These are phyloP conservation scores for Chlorokybus atmophyticus DNA, from an alignment of 139 green algal species.

Conservation along the genomic window DNA sequence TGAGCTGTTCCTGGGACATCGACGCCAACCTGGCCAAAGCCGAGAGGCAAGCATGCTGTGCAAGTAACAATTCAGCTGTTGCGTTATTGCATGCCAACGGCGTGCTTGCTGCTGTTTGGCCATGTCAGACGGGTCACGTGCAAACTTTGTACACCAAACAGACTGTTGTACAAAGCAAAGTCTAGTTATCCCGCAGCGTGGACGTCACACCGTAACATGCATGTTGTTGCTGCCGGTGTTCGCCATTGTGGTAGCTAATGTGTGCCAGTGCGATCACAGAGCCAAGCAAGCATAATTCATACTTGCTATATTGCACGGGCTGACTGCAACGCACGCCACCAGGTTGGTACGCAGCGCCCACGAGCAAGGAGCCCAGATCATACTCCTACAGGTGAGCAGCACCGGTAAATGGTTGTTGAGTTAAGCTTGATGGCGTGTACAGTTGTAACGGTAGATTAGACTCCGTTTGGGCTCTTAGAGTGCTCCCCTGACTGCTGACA, in stretches of 20 bases:
- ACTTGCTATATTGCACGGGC: not conserved
- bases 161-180: no score
- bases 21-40: conserved; percentile 6
- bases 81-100: not conserved
- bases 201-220: no score
- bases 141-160: no score
- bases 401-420: not conserved
- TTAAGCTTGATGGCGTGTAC: not conserved
- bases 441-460: not conserved
- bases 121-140: not conserved
- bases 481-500: not conserved
- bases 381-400: conserved; percentile 6
- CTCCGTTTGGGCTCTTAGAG: not conserved
- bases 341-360: conserved; percentile 4
- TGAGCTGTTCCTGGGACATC: conserved; percentile 1
- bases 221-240: no score
- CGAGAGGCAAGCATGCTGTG: conserved; percentile 2
- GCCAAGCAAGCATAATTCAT: not conserved
- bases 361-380: not conserved
- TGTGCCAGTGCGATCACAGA: no score
- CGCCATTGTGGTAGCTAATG: no score
- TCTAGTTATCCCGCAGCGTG: no score
- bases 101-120: not conserved
- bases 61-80: not conserved
- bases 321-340: not conserved